These are phyloP conservation scores for Scheffersomyces coipomensis DNA, from an alignment of 805 yeast genomes.

Conservation along the genomic window DNA sequence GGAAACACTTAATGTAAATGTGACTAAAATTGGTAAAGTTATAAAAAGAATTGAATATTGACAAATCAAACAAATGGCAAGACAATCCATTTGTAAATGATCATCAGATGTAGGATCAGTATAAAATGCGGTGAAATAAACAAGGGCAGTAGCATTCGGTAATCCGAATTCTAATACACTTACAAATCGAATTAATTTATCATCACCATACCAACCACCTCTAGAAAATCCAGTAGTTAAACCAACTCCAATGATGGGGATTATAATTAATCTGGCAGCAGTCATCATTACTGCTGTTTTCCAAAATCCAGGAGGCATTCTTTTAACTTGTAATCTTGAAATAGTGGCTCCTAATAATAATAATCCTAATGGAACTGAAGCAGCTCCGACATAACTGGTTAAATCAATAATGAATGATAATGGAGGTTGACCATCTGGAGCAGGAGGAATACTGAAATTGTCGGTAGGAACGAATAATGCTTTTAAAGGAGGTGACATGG, in stretches of 20 bases:
- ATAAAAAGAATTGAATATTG: conserved; percentile 71
- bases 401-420: conserved; percentile 83
- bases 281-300: conserved; percentile 61
- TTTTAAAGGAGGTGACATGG: conserved; percentile 87
- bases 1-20: conserved; percentile 60
- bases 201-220: conserved; percentile 64
- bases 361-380: conserved; percentile 86
- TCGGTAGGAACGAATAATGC: conserved; percentile 45
- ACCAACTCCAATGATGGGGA: conserved; percentile 78
- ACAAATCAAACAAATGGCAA: conserved; percentile 69
- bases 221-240: conserved; percentile 54
- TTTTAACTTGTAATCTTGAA: conserved; percentile 62
- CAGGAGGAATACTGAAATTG: conserved; percentile 51
- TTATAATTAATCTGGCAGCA: conserved; percentile 54
- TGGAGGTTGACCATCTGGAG: conserved; percentile 86
- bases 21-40: conserved; percentile 71
- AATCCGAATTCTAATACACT: conserved; percentile 72
- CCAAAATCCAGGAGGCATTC: conserved; percentile 71
- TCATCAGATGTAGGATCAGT: conserved; percentile 59
- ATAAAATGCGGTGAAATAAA: conserved; percentile 85
- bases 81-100: conserved; percentile 76
- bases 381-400: conserved; percentile 75
- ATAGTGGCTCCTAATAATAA: conserved; percentile 84
- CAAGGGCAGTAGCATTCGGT: conserved; percentile 86
- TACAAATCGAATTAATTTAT: conserved; percentile 66